Conservation (phyloP, 2,329 filamentous ascomycete species). For the Fusarium sp. region DNA sequence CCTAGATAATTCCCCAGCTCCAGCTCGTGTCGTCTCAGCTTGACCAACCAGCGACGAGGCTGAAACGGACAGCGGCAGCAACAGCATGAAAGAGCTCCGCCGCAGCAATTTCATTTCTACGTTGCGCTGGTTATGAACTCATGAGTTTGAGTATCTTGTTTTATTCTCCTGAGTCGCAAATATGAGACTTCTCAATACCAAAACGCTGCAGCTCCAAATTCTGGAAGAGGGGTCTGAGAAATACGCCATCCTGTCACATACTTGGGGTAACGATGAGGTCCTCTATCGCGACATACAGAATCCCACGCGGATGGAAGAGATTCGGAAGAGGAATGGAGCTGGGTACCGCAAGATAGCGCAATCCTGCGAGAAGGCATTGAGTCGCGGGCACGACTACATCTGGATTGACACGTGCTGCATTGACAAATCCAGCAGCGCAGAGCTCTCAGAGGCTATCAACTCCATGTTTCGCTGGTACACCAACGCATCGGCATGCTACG, state of each 20-base stretch:
- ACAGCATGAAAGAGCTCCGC: slow-evolving; percentile 39
- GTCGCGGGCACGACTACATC: slow-evolving; percentile 40
- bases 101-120: slow-evolving; percentile 22
- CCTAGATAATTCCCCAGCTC: slow-evolving; percentile 25
- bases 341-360: slow-evolving; percentile 43
- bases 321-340: slow-evolving; percentile 35
- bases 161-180: slow-evolving; percentile 16
- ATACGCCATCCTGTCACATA: slow-evolving; percentile 48
- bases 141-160: slow-evolving; percentile 10
- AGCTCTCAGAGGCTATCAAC: slow-evolving; percentile 46
- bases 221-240: slow-evolving; percentile 32
- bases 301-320: slow-evolving; percentile 36
- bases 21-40: slow-evolving; percentile 30
- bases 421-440: slow-evolving; percentile 46
- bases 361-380: slow-evolving; percentile 42
- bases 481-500: slow-evolving; percentile 40
- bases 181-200: slow-evolving; percentile 49
- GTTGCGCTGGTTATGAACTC: slow-evolving; percentile 9
- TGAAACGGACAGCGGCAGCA: slow-evolving; percentile 31
- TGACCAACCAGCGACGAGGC: slow-evolving; percentile 36
- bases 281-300: slow-evolving; percentile 42
- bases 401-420: slow-evolving; percentile 49
- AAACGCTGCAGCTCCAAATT: slow-evolving; percentile 44
- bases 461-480: slow-evolving; percentile 48
- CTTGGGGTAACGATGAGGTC: slow-evolving; percentile 46